phyloP scores from a whole-genome alignment of 2,329 filamentous ascomycete genomes.

The Diplodia sapinea region DNA sequence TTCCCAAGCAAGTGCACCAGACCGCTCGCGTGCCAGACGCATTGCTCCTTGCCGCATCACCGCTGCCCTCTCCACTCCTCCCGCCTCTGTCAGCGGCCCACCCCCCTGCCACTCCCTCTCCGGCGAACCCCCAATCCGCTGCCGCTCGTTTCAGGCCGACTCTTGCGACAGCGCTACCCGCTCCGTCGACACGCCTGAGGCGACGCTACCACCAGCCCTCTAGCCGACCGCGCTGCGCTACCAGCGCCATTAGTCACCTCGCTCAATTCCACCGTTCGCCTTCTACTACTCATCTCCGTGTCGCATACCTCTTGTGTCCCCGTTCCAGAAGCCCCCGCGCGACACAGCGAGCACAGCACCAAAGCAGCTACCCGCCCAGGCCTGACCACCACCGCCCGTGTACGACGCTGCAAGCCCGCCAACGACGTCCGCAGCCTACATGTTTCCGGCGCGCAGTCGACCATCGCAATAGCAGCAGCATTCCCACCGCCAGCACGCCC shows the following conservation, averaged over 20 bases:
- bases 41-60: slow-evolving; percentile 28
- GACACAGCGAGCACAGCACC: slow-evolving; percentile 11
- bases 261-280: slow-evolving; percentile 12
- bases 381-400: slow-evolving; percentile 12
- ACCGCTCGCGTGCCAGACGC: background rate
- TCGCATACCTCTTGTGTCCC: slow-evolving; percentile 37
- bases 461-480: slow-evolving; percentile 11
- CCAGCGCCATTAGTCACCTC: slow-evolving; percentile 20
- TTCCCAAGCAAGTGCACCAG: slow-evolving; percentile 7
- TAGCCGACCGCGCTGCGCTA: slow-evolving; percentile 32
- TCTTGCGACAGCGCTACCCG: slow-evolving; percentile 31
- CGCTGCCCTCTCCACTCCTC: slow-evolving; percentile 15
- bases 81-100: slow-evolving; percentile 17
- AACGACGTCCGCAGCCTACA: background rate
- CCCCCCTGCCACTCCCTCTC: slow-evolving; percentile 31
- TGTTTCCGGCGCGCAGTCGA: background rate
- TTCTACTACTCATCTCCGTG: background rate
- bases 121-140: slow-evolving; percentile 18
- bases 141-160: slow-evolving; percentile 32
- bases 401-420: slow-evolving; percentile 8
- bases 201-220: slow-evolving; percentile 30
- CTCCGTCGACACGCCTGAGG: slow-evolving; percentile 29
- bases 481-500: background rate
- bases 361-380: background rate
- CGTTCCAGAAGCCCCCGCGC: slow-evolving; percentile 41